Conservation (phyloP, 2,329 filamentous ascomycete genomes). For the Phyllosticta ampelicida region DNA sequence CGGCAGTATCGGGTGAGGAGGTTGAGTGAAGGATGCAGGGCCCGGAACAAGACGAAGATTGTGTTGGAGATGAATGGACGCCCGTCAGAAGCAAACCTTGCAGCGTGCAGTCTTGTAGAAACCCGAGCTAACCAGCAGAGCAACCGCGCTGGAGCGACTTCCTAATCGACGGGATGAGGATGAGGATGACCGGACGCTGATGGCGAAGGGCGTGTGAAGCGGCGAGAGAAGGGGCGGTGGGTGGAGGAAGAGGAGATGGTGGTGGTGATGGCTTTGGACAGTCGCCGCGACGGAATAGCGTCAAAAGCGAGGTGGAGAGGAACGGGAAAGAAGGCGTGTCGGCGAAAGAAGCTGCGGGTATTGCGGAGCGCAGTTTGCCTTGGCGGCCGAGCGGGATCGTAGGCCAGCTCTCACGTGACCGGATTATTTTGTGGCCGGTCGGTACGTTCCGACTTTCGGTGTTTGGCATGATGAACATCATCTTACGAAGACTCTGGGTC, state of each 20-base stretch:
- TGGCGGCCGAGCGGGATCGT: background rate
- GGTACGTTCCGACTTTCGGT: background rate
- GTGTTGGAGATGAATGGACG: slow-evolving; percentile 6
- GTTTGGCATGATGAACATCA: background rate
- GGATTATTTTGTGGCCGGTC: background rate
- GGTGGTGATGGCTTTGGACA: background rate
- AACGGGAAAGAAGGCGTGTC: background rate
- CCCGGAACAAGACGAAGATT: slow-evolving; percentile 9
- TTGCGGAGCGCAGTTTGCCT: background rate
- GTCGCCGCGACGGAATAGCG: background rate
- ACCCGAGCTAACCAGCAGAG: slow-evolving; percentile 16
- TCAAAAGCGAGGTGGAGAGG: background rate
- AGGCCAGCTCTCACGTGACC: background rate
- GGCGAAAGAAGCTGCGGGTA: background rate
- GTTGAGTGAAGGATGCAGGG: slow-evolving; percentile 9
- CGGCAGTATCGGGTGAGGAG: background rate
- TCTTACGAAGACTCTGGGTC: background rate
- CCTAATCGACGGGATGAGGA: slow-evolving; percentile 19
- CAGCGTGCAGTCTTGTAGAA: background rate
- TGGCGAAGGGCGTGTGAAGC: background rate
- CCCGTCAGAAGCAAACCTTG: slow-evolving; percentile 12
- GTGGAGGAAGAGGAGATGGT: too few species aligned
- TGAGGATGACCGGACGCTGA: slow-evolving; percentile 2
- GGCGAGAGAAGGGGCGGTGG: slow-evolving; percentile 1
- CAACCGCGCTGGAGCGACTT: slow-evolving; percentile 19